Percentiles rank a stretch among this genome's conserved stretches.
Conservation (phyloP, 345 rosid species). For the Eucalyptus urophylla region DNA sequence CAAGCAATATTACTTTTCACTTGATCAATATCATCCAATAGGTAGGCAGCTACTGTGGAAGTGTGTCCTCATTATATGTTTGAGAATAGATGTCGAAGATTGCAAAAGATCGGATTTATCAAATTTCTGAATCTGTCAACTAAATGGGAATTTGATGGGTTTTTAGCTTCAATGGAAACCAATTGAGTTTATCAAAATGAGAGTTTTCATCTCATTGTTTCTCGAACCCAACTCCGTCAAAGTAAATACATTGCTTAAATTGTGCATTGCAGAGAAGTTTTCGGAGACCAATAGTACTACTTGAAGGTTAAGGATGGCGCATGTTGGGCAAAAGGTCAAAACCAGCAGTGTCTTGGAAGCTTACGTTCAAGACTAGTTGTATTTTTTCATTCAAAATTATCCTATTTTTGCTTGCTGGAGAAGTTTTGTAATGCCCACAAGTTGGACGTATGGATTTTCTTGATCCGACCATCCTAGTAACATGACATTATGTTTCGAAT, state of each 20-base stretch:
- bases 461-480: background rate
- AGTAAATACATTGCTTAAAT: background rate
- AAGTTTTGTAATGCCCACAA: background rate
- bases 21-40: background rate
- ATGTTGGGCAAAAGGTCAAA: background rate
- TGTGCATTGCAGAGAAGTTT: background rate
- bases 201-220: background rate
- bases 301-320: background rate
- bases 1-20: background rate
- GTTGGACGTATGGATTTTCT: background rate
- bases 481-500: background rate
- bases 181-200: background rate
- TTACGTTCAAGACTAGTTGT: background rate
- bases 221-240: background rate
- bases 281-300: background rate
- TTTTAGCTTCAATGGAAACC: background rate
- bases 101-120: background rate
- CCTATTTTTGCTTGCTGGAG: background rate
- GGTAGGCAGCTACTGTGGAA: background rate
- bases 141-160: accelerated
- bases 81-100: background rate
- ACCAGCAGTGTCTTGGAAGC: background rate
- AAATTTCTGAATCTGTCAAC: background rate
- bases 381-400: background rate
- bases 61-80: background rate